Evolutionary conservation across 768 basidiomycete species (phyloP).

Genomic region (Agaricus blazei): DNA sequence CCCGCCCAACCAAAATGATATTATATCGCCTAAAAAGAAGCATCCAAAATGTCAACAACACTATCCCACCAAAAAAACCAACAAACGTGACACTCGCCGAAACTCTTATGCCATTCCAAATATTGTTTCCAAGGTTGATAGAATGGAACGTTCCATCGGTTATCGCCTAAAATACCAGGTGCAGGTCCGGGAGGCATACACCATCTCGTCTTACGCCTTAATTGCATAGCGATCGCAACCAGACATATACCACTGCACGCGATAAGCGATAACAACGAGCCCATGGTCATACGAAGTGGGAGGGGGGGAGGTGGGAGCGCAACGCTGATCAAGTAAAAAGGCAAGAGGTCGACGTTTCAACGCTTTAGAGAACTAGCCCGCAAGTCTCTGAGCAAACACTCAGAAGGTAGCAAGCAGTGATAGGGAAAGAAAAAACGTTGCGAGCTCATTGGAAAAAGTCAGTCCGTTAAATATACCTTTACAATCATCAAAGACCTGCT

Average conservation of each 20-base stretch:
- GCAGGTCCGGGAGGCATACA: conserved; percentile 15
- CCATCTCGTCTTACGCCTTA: conserved; percentile 6
- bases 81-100: conserved; percentile 11
- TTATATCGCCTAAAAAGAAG: conserved; percentile 12
- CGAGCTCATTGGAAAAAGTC: not conserved
- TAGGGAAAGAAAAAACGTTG: not conserved
- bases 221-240: not conserved
- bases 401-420: not conserved
- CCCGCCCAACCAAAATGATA: conserved; percentile 17
- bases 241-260: conserved; percentile 2
- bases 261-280: not conserved
- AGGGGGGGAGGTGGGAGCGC: not conserved
- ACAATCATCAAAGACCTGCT: not conserved
- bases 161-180: conserved; percentile 13
- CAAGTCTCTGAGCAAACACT: not conserved
- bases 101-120: conserved; percentile 14
- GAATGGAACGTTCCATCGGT: conserved; percentile 12
- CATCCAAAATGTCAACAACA: not conserved
- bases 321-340: no score
- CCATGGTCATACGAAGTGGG: not conserved
- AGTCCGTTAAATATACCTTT: conserved; percentile 1
- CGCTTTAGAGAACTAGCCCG: no score
- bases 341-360: no score
- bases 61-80: not conserved
- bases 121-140: conserved; percentile 17